Percentiles rank a stretch among this genome's conserved stretches.
Evolutionary conservation across 164 flowering plant species (phyloP).

Genomic region (Saururus chinensis): DNA sequence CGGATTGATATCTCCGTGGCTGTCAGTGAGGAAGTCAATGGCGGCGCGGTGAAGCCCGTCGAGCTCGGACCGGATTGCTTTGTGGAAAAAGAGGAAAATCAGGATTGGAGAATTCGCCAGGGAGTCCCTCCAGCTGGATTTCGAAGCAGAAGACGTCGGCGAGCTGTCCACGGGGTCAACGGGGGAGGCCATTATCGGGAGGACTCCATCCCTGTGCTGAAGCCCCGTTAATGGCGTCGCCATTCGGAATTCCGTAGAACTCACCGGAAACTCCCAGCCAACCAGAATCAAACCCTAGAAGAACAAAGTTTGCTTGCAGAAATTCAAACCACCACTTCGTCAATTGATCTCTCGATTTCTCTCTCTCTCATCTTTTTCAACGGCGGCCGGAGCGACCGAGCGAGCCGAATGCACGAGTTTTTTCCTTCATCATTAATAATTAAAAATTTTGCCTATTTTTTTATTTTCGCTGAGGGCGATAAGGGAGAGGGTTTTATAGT

Average conservation of each 20-base stretch:
- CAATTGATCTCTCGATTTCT: neutral
- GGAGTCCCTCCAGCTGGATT: conserved; percentile 20
- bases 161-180: conserved; percentile 30
- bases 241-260: conserved; percentile 18
- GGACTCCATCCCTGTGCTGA: conserved; percentile 35
- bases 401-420: neutral
- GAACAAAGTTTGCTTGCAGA: neutral
- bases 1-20: conserved; percentile 28
- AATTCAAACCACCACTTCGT: no score
- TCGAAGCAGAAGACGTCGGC: conserved; percentile 4
- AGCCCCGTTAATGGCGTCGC: conserved; percentile 59
- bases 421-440: neutral
- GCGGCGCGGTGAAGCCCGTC: conserved; percentile 67
- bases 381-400: neutral
- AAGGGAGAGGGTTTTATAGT: neutral
- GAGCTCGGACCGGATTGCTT: conserved; percentile 73
- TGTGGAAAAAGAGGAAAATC: conserved; percentile 78
- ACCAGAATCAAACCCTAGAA: neutral
- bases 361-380: neutral
- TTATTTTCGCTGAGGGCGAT: neutral
- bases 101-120: conserved; percentile 57
- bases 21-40: conserved; percentile 41
- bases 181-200: conserved; percentile 38
- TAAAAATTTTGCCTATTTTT: neutral
- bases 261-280: neutral